phyloP scores from a whole-genome alignment of 495 filamentous ascomycete genomes.

The Sporormia fimetaria region DNA sequence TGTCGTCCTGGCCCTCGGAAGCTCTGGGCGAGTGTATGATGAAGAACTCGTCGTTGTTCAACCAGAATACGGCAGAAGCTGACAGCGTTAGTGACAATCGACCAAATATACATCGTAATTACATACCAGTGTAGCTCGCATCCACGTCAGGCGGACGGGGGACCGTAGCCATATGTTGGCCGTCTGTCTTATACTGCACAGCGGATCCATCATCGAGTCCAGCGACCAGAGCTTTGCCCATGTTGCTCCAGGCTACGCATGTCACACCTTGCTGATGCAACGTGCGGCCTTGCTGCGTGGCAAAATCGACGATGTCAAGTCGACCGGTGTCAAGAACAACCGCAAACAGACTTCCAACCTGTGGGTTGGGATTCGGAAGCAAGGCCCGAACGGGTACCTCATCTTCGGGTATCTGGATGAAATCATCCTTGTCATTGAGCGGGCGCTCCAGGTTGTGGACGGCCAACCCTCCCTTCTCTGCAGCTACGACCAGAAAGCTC shows the following conservation, averaged over 20 bases:
- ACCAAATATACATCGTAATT: not conserved
- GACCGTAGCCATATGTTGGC: conserved; percentile 60
- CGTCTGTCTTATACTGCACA: conserved; percentile 73
- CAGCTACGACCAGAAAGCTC: conserved; percentile 68
- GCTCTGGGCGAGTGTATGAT: conserved; percentile 52
- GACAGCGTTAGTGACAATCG: conserved; percentile 18
- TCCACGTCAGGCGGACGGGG: conserved; percentile 63
- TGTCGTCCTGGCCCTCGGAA: not conserved
- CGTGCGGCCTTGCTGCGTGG: conserved; percentile 29
- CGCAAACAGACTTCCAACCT: conserved; percentile 55
- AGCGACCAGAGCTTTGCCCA: conserved; percentile 84
- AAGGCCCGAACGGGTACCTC: conserved; percentile 61
- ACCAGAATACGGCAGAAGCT: conserved; percentile 83
- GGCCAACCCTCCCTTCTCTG: conserved; percentile 68
- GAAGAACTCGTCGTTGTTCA: conserved; percentile 79
- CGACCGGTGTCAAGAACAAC: conserved; percentile 70
- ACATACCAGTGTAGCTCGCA: conserved; percentile 55
- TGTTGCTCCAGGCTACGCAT: conserved; percentile 82
- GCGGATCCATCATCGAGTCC: conserved; percentile 73
- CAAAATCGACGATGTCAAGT: conserved; percentile 71
- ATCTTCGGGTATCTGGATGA: conserved; percentile 67
- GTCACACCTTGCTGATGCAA: conserved; percentile 60
- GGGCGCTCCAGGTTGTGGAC: conserved; percentile 66
- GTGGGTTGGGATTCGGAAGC: conserved; percentile 66
- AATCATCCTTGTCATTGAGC: conserved; percentile 50